phyloP scores from a whole-genome alignment of 768 basidiomycete species.

The Tricholoma hemisulphureum region DNA sequence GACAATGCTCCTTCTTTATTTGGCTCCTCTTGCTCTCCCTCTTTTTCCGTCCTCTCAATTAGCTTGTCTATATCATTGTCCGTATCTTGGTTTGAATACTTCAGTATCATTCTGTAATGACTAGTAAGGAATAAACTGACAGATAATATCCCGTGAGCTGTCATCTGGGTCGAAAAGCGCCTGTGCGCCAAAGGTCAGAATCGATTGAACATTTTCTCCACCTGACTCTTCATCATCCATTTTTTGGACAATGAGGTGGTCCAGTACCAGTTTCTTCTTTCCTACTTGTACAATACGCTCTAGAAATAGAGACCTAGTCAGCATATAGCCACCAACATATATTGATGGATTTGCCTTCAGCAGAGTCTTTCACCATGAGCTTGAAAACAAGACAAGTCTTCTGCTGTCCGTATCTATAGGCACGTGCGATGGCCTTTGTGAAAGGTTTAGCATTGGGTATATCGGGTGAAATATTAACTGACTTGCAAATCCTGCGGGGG shows the following conservation, averaged over 20 bases:
- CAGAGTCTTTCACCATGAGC: constrained; percentile 91
- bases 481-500: constrained; percentile 80
- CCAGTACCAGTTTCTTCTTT: constrained; percentile 93
- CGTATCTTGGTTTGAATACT: constrained; percentile 47
- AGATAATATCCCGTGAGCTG: constrained; percentile 63
- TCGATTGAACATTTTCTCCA: constrained; percentile 81
- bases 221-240: constrained; percentile 81
- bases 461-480: constrained; percentile 18
- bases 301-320: constrained; percentile 29
- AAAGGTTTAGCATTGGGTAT: constrained; percentile 1
- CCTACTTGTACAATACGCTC: constrained; percentile 90
- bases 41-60: constrained; percentile 80
- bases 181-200: constrained; percentile 86
- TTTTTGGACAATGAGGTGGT: constrained; percentile 94
- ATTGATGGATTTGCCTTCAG: constrained; percentile 60
- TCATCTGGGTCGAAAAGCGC: constrained; percentile 73
- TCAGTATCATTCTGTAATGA: not conserved
- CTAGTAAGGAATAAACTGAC: constrained; percentile 37
- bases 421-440: constrained; percentile 84
- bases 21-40: constrained; percentile 54
- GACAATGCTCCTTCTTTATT: constrained; percentile 52
- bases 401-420: constrained; percentile 92
- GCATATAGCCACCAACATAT: not conserved
- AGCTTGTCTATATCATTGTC: constrained; percentile 83
- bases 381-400: constrained; percentile 96